phyloP scores from a whole-genome alignment of 2,329 filamentous ascomycete species.

The Botrytis sinoallii region DNA sequence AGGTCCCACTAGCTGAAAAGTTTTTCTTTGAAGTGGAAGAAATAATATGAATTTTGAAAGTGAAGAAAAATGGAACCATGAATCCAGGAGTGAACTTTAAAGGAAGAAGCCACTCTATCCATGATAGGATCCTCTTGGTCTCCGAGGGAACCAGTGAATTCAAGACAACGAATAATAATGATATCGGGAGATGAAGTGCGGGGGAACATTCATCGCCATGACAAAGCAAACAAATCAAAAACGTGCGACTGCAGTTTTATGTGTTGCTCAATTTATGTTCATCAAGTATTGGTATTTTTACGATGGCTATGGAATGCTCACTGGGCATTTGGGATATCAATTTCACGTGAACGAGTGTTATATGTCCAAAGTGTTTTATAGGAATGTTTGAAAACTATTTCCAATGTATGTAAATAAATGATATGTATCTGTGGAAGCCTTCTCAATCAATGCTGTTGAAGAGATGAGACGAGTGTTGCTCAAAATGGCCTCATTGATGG shows the following conservation, averaged over 20 bases:
- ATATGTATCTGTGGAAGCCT: background rate
- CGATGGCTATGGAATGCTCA: background rate
- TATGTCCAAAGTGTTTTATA: background rate
- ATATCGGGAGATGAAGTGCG: background rate
- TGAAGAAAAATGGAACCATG: background rate
- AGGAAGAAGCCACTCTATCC: background rate
- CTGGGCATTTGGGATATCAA: background rate
- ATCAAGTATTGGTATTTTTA: background rate
- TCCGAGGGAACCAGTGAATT: slow-evolving; percentile 5
- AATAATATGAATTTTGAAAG: background rate
- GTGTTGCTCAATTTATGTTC: background rate
- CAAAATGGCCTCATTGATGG: background rate
- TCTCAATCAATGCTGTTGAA: background rate
- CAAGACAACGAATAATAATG: background rate
- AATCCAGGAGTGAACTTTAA: background rate
- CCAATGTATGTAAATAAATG: background rate
- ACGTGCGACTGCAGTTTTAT: background rate
- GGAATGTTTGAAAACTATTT: background rate
- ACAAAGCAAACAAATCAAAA: background rate
- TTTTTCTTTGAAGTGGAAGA: slow-evolving; percentile 3
- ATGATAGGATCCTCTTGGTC: background rate
- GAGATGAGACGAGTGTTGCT: background rate
- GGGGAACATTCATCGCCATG: background rate
- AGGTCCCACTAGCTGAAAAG: background rate
- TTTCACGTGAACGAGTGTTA: background rate